A percentile compares a stretch with the other conserved stretches of the same genome.
phyloP scores from a whole-genome alignment of 108 stramenopile genomes.

The Licmophora abbreviata region DNA sequence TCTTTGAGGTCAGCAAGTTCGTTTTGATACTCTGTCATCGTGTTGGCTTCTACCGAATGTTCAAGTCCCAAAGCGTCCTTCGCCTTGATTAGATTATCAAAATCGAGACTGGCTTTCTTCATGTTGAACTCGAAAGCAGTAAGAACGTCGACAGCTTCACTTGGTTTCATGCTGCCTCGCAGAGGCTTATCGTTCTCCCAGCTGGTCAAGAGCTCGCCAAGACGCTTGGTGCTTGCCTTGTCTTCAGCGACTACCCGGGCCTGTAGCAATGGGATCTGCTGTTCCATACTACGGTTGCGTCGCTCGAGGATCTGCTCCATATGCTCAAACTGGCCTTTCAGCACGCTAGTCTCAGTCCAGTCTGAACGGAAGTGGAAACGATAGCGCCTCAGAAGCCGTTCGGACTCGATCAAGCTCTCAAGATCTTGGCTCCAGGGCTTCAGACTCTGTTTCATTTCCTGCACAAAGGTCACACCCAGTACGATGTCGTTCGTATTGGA shows the following conservation, averaged over 20 bases:
- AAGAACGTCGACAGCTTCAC: slow-evolving; percentile 78
- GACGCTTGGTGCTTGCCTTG: slow-evolving; percentile 66
- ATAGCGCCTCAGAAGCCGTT: slow-evolving; percentile 82
- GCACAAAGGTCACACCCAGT: slow-evolving; percentile 85
- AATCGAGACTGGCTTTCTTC: slow-evolving; percentile 69
- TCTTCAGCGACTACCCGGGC: slow-evolving; percentile 88
- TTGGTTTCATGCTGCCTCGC: slow-evolving; percentile 66
- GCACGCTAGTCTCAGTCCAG: slow-evolving; percentile 84
- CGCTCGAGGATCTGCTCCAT: slow-evolving; percentile 83
- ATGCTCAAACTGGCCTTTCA: slow-evolving; percentile 79
- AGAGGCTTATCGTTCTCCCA: slow-evolving; percentile 89
- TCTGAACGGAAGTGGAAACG: slow-evolving; percentile 79
- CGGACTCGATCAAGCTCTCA: slow-evolving; percentile 60
- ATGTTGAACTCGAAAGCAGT: slow-evolving; percentile 74
- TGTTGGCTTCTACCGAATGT: slow-evolving; percentile 39
- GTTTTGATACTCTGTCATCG: slow-evolving; percentile 45
- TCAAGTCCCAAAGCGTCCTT: slow-evolving; percentile 86
- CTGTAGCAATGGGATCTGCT: slow-evolving; percentile 87
- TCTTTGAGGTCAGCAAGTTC: slow-evolving; percentile 84
- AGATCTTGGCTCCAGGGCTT: slow-evolving; percentile 54
- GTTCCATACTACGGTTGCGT: slow-evolving; percentile 80
- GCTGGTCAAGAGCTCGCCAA: slow-evolving; percentile 53
- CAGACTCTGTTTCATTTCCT: slow-evolving; percentile 70
- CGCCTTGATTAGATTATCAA: slow-evolving; percentile 69
- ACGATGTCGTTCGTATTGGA: slow-evolving; percentile 85